phyloP scores from a whole-genome alignment of 495 filamentous ascomycete species.

The Bacidia gigantensis region DNA sequence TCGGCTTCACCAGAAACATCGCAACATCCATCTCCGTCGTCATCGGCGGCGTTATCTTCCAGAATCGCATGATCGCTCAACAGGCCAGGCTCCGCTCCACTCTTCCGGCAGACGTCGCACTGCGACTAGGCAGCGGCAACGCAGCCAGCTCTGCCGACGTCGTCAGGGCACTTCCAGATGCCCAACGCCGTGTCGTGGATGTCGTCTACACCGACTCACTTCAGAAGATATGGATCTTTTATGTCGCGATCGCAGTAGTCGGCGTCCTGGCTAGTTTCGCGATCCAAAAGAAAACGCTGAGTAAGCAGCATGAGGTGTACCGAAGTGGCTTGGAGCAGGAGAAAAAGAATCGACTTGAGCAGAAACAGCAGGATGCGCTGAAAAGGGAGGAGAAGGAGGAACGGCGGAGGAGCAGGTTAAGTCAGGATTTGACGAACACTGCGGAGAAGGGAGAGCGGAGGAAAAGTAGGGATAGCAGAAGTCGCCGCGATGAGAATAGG shows the following conservation, averaged over 20 bases:
- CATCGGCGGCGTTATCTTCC: conserved; percentile 43
- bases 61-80: conserved; percentile 38
- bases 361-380: conserved; percentile 22
- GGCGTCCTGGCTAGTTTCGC: conserved; percentile 42
- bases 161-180: conserved; percentile 34
- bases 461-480: background rate
- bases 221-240: conserved; percentile 56
- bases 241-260: conserved; percentile 37
- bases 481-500: background rate
- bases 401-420: conserved; percentile 9
- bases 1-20: conserved; percentile 38
- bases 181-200: conserved; percentile 35
- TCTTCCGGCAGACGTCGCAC: conserved; percentile 24
- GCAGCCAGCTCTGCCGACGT: conserved; percentile 46
- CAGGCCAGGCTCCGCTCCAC: conserved; percentile 24
- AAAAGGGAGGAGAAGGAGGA: conserved; percentile 10
- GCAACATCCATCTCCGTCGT: conserved; percentile 40
- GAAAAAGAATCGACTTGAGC: conserved; percentile 30
- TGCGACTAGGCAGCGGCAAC: conserved; percentile 29
- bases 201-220: conserved; percentile 42
- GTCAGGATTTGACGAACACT: conserved; percentile 13
- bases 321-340: conserved; percentile 49
- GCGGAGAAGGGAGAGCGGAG: background rate
- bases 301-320: conserved; percentile 42
- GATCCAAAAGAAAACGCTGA: conserved; percentile 41